These are phyloP conservation scores for Calocybe gangraenosa DNA, from an alignment of 768 basidiomycete species.

Conservation along the genomic window DNA sequence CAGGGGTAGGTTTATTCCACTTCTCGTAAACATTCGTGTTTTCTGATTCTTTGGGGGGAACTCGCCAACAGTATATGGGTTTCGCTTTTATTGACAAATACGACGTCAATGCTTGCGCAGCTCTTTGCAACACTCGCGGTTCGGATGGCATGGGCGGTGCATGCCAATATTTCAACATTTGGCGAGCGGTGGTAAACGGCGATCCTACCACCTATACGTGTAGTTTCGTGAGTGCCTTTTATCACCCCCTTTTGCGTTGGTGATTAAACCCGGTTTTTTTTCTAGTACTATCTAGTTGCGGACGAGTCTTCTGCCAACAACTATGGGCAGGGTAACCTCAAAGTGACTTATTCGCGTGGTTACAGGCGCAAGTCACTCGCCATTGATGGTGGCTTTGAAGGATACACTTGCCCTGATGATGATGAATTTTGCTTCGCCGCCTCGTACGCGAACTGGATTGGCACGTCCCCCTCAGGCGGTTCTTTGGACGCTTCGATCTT, in stretches of 20 bases:
- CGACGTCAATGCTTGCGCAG: conserved; percentile 41
- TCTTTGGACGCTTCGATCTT: conserved; percentile 40
- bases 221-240: conserved; percentile 34
- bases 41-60: conserved; percentile 4
- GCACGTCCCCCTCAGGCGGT: conserved; percentile 31
- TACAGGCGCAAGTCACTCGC: conserved; percentile 36
- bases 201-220: conserved; percentile 46
- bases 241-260: background rate
- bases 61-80: conserved; percentile 52
- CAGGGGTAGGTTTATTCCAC: conserved; percentile 12
- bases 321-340: conserved; percentile 39
- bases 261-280: background rate
- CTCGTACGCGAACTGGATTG: conserved; percentile 35
- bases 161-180: conserved; percentile 52
- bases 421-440: conserved; percentile 33
- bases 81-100: conserved; percentile 46
- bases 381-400: conserved; percentile 42
- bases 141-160: conserved; percentile 38
- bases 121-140: conserved; percentile 38
- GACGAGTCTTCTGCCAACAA: conserved; percentile 43
- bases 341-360: conserved; percentile 43
- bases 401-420: conserved; percentile 28
- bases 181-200: conserved; percentile 43
- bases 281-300: conserved; percentile 39
- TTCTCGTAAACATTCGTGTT: no score